These are phyloP conservation scores for Phytophthora citrophthora DNA, from an alignment of 352 stramenopile species.

Conservation along the genomic window DNA sequence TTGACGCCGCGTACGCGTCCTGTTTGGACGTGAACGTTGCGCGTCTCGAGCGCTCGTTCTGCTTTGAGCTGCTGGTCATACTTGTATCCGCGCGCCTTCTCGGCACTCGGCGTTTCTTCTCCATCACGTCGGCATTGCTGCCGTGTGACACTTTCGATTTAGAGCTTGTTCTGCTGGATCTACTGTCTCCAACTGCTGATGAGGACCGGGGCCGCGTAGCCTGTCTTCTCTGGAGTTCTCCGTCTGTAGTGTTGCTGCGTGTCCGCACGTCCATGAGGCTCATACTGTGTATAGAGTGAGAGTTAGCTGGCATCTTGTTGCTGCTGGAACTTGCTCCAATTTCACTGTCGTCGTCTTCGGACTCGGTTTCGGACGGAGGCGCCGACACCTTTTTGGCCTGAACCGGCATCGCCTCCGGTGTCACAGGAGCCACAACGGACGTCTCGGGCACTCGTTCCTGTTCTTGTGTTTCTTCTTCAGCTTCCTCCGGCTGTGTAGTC, in stretches of 20 bases:
- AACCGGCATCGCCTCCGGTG: constrained; percentile 17
- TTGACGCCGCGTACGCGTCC: constrained; percentile 36
- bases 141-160: background rate
- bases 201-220: constrained; percentile 32
- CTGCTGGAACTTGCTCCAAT: background rate
- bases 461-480: constrained; percentile 1
- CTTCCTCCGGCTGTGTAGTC: background rate
- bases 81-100: constrained; percentile 31
- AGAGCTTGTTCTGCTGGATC: constrained; percentile 1
- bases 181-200: constrained; percentile 19
- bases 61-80: constrained; percentile 10
- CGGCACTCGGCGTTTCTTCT: constrained; percentile 25
- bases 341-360: constrained; percentile 58
- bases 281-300: constrained; percentile 11
- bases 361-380: constrained; percentile 59
- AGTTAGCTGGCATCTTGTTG: constrained; percentile 3
- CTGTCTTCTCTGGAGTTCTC: constrained; percentile 16
- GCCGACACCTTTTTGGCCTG: constrained; percentile 24
- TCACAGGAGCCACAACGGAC: constrained; percentile 6
- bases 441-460: background rate
- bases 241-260: constrained; percentile 24
- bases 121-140: constrained; percentile 10
- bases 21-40: constrained; percentile 39
- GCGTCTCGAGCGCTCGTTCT: constrained; percentile 32
- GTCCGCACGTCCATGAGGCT: constrained; percentile 29